These are phyloP conservation scores for Ilex paraguariensis DNA, from an alignment of 305 asterid species.

Conservation along the genomic window DNA sequence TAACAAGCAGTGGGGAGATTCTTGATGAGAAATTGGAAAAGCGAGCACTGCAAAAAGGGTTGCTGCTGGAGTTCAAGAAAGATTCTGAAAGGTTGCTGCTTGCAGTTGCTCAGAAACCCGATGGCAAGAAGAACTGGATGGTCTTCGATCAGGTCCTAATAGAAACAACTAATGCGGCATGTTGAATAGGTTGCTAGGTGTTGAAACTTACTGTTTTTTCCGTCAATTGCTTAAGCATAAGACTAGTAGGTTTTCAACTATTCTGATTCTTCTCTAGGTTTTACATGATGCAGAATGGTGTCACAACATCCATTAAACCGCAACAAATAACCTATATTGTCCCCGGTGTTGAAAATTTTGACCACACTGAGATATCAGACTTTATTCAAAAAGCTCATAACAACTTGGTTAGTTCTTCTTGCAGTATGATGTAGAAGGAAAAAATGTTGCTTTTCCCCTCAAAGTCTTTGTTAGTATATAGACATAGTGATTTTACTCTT, in stretches of 20 bases:
- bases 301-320: constrained; percentile 73
- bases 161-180: constrained; percentile 29
- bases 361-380: constrained; percentile 60
- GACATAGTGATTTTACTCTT: not conserved
- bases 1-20: constrained; percentile 54
- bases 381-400: constrained; percentile 71
- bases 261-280: constrained; percentile 15
- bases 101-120: constrained; percentile 85
- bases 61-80: constrained; percentile 85
- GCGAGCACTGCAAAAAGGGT: constrained; percentile 57
- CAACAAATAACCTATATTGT: constrained; percentile 86
- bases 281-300: constrained; percentile 62
- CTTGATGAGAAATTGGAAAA: constrained; percentile 48
- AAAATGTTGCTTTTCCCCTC: not conserved
- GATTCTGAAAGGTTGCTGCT: constrained; percentile 74
- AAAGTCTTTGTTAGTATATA: not conserved
- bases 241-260: constrained; percentile 9
- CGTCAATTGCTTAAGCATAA: constrained; percentile 10
- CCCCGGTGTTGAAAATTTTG: constrained; percentile 75
- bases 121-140: constrained; percentile 96
- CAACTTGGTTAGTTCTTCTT: constrained; percentile 58
- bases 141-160: constrained; percentile 81
- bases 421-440: constrained; percentile 6
- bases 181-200: constrained; percentile 37
- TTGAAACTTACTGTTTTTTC: constrained; percentile 17